Percentiles rank a stretch among this genome's conserved stretches.
Evolutionary conservation across 108 stramenopile genomes (phyloP).

Genomic region (Pseudonitzschia multiseries): DNA sequence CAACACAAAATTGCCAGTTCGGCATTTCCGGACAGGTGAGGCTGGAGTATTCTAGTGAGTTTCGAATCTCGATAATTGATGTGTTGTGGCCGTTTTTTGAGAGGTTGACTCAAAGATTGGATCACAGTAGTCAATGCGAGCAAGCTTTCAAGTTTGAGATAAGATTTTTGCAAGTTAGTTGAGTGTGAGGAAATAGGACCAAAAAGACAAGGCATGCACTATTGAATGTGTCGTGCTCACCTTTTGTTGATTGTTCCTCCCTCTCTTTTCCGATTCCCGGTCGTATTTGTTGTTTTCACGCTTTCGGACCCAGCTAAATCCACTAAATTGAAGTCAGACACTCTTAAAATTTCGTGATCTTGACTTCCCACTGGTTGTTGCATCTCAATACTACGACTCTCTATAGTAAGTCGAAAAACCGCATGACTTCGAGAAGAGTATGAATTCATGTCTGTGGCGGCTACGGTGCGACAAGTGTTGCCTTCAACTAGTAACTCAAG

Average conservation of each 20-base stretch:
- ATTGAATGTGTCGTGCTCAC: constrained; percentile 21
- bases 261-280: constrained; percentile 61
- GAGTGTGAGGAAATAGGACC: background rate
- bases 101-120: constrained; percentile 49
- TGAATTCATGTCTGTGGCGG: constrained; percentile 89
- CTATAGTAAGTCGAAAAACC: constrained; percentile 80
- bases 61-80: constrained; percentile 95
- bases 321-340: constrained; percentile 80
- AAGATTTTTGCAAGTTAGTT: background rate
- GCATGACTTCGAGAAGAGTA: constrained; percentile 90
- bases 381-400: constrained; percentile 47
- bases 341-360: constrained; percentile 34
- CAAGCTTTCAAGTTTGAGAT: constrained; percentile 43
- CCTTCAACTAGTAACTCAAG: constrained; percentile 62
- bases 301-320: constrained; percentile 91
- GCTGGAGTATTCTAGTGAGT: constrained; percentile 97
- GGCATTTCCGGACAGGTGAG: constrained; percentile 94
- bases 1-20: constrained; percentile 94
- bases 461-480: constrained; percentile 68
- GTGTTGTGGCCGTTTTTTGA: constrained; percentile 42
- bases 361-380: constrained; percentile 24
- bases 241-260: constrained; percentile 97
- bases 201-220: background rate
- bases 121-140: constrained; percentile 85
- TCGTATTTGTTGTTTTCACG: constrained; percentile 51